phyloP scores from a whole-genome alignment of 345 rosid species.

The Psidium guajava region DNA sequence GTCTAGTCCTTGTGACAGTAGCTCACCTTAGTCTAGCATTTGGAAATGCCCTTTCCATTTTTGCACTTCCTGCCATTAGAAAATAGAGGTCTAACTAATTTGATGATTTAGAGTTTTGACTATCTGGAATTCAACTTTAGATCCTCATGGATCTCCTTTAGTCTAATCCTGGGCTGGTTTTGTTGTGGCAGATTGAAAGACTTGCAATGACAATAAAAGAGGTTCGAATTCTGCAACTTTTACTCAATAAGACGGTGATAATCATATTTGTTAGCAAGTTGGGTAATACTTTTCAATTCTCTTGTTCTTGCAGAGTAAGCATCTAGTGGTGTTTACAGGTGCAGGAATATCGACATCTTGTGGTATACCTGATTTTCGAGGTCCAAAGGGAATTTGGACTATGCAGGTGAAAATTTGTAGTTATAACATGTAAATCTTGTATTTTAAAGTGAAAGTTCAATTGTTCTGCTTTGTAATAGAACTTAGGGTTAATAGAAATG shows the following conservation, averaged over 20 bases:
- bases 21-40: neutral
- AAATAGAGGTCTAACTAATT: neutral
- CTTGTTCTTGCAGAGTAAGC: conserved; percentile 83
- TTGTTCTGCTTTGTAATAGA: no score
- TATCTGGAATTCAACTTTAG: neutral
- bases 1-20: neutral
- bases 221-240: conserved; percentile 20
- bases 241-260: neutral
- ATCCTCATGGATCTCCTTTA: neutral
- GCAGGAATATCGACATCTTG: conserved; percentile 98
- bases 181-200: conserved; percentile 39
- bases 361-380: conserved; percentile 96
- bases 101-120: neutral
- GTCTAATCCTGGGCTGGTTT: conserved; percentile 3
- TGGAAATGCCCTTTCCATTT: neutral
- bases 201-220: conserved; percentile 44
- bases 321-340: conserved; percentile 94
- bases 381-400: conserved; percentile 98
- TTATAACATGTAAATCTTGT: neutral
- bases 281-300: conserved; percentile 14
- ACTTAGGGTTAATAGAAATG: no score
- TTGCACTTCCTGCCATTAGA: neutral
- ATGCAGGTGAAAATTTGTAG: conserved; percentile 44
- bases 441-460: neutral
- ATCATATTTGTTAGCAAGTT: conserved; percentile 1